These are phyloP conservation scores for Citrullus colocynthis DNA, from an alignment of 306 rosid species.

Conservation along the genomic window DNA sequence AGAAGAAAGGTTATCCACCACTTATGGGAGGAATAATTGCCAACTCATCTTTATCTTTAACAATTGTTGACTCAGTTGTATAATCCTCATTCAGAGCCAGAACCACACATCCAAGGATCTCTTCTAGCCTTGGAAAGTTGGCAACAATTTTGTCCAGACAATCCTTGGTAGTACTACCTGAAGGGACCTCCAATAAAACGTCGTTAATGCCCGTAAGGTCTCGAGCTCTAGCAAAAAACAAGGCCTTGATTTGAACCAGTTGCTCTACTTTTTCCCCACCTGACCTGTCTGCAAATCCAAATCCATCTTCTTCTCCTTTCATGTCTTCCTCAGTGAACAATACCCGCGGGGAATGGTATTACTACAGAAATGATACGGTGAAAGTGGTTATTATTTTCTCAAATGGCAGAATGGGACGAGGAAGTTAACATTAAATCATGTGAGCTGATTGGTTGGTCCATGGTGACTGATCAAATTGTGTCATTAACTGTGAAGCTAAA, in stretches of 20 bases:
- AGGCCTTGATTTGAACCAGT: constrained; percentile 43
- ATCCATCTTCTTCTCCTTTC: background rate
- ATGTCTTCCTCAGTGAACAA: background rate
- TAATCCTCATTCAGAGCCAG: constrained; percentile 83
- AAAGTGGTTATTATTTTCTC: background rate
- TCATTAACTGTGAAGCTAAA: background rate
- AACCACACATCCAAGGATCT: constrained; percentile 59
- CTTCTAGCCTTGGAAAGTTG: constrained; percentile 58
- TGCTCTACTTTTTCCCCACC: constrained; percentile 6
- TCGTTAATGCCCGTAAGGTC: constrained; percentile 62
- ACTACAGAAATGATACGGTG: background rate
- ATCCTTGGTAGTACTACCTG: constrained; percentile 57
- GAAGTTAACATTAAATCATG: background rate
- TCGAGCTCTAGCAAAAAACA: constrained; percentile 86
- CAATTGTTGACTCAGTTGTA: constrained; percentile 36
- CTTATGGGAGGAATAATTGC: constrained; percentile 86
- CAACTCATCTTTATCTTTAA: constrained; percentile 60
- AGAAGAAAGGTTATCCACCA: constrained; percentile 41
- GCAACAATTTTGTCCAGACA: constrained; percentile 52
- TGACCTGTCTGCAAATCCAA: constrained; percentile 9
- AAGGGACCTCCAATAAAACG: constrained; percentile 46
- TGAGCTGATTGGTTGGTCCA: background rate
- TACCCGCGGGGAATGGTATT: no score
- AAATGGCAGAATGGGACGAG: background rate
- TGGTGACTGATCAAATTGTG: background rate